Percentiles rank a stretch among this genome's conserved stretches.
Evolutionary conservation across 2,329 filamentous ascomycete species (phyloP).

Genomic region (Aspergillus cejpii): DNA sequence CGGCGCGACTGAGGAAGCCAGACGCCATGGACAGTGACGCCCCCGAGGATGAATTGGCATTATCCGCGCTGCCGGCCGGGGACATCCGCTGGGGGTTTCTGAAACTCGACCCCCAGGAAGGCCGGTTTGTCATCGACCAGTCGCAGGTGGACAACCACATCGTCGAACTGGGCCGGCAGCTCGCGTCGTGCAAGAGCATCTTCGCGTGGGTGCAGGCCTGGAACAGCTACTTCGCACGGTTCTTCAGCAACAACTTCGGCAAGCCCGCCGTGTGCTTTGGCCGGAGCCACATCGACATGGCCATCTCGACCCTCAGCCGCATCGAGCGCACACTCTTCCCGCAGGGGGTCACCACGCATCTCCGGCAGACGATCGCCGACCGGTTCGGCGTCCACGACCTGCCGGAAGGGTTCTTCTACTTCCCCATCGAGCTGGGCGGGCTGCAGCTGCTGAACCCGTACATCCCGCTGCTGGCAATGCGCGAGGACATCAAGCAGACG

Average conservation of each 20-base stretch:
- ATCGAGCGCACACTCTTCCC: conserved; percentile 50
- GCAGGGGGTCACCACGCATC: conserved; percentile 48
- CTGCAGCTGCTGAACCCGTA: conserved; percentile 48
- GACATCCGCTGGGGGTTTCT: conserved; percentile 57
- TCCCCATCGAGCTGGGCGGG: conserved; percentile 48
- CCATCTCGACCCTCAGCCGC: conserved; percentile 46
- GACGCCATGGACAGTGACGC: conserved; percentile 5
- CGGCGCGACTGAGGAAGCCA: conserved; percentile 35
- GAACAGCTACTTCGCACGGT: conserved; percentile 53
- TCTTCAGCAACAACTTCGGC: conserved; percentile 54
- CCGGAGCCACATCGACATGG: conserved; percentile 50
- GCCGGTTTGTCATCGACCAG: conserved; percentile 56
- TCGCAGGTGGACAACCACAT: conserved; percentile 54
- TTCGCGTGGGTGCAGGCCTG: conserved; percentile 56
- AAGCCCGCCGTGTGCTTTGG: conserved; percentile 51
- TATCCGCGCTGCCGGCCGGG: conserved; percentile 43
- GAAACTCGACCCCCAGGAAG: conserved; percentile 46
- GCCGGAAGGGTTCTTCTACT: conserved; percentile 49
- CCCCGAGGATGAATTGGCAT: conserved; percentile 2
- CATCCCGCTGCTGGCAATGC: conserved; percentile 45
- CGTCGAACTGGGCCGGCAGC: conserved; percentile 52
- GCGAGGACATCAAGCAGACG: conserved; percentile 35
- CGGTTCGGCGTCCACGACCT: conserved; percentile 48
- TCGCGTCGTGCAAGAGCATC: conserved; percentile 50
- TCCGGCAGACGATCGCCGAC: conserved; percentile 47